A percentile compares a stretch with the other conserved stretches of the same genome.
Evolutionary conservation across 768 basidiomycete genomes (phyloP).

Genomic region (Leccinum ochraceum): DNA sequence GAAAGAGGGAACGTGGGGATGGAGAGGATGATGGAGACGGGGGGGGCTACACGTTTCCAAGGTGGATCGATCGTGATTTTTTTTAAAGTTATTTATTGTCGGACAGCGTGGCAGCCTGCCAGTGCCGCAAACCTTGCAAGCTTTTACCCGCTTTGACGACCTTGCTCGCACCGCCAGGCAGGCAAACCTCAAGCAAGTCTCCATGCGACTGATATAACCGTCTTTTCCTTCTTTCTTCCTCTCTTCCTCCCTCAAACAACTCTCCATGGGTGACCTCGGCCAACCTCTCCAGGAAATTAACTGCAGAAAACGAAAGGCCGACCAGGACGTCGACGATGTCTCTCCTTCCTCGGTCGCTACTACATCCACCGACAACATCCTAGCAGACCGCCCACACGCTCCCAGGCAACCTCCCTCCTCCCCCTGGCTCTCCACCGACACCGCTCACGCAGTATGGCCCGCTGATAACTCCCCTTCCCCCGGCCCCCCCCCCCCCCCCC

Average conservation of each 20-base stretch:
- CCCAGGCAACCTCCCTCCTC: constrained; percentile 43
- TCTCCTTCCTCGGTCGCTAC: constrained; percentile 35
- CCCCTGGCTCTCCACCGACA: constrained; percentile 34
- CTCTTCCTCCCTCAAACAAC: constrained; percentile 15
- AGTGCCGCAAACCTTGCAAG: constrained; percentile 13
- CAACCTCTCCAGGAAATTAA: constrained; percentile 49
- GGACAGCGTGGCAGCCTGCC: constrained; percentile 38
- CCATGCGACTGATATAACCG: not conserved
- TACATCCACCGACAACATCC: constrained; percentile 33
- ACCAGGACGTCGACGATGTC: constrained; percentile 43
- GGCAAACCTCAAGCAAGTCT: not conserved
- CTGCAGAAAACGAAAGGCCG: constrained; percentile 71
- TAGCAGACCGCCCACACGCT: constrained; percentile 37
- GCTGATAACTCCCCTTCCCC: constrained; percentile 37
- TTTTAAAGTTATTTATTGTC: constrained; percentile 9
- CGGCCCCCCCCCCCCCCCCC: too few relatives aligned
- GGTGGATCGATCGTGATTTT: constrained; percentile 19
- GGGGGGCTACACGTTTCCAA: constrained; percentile 16
- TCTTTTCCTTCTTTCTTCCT: constrained; percentile 6
- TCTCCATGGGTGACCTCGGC: constrained; percentile 62
- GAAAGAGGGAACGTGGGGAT: constrained; percentile 17
- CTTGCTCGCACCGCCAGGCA: constrained; percentile 27
- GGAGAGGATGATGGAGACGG: not conserved
- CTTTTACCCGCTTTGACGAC: constrained; percentile 25
- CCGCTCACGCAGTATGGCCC: constrained; percentile 39